Conservation (phyloP, 352 stramenopile species). For the Pythium dissotocum region DNA sequence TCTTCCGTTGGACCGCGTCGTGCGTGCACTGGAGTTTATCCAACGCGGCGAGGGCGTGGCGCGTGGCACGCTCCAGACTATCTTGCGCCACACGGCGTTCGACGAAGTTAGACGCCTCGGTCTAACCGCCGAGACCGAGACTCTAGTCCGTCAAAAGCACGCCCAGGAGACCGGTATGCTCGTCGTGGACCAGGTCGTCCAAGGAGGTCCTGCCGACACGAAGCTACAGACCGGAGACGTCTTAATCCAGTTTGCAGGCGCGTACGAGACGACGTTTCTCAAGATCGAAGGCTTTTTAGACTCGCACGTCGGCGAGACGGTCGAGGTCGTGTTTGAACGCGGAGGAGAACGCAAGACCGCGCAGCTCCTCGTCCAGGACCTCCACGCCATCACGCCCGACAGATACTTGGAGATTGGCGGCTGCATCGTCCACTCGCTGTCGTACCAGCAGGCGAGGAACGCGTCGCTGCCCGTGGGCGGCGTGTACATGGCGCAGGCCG, state of each 20-base stretch:
- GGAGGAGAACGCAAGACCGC: constrained; percentile 56
- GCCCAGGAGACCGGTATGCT: constrained; percentile 89
- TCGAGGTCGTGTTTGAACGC: constrained; percentile 77
- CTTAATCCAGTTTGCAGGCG: constrained; percentile 74
- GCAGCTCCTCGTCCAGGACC: constrained; percentile 56
- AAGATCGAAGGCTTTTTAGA: constrained; percentile 82
- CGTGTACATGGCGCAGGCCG: constrained; percentile 85
- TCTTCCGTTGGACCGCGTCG: constrained; percentile 84
- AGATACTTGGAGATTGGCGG: constrained; percentile 86
- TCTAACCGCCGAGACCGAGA: constrained; percentile 66
- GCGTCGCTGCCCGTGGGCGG: constrained; percentile 70
- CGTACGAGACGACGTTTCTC: constrained; percentile 83
- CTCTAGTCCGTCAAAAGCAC: constrained; percentile 62
- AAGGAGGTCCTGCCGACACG: constrained; percentile 67
- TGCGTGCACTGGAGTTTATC: constrained; percentile 73
- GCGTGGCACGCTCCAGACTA: constrained; percentile 86
- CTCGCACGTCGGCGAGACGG: constrained; percentile 54
- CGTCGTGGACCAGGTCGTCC: constrained; percentile 87
- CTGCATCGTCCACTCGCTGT: constrained; percentile 87
- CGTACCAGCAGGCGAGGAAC: constrained; percentile 88
- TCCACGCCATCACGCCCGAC: constrained; percentile 84
- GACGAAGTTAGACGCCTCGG: constrained; percentile 87
- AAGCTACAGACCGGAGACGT: constrained; percentile 87
- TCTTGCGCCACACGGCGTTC: constrained; percentile 89
- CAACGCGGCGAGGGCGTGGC: constrained; percentile 54